Evolutionary conservation across 176 grass and related monocot genomes (phyloP), one percentile per base, ranked within the genome.

Genomic region (Ensete ventricosum): DNA sequence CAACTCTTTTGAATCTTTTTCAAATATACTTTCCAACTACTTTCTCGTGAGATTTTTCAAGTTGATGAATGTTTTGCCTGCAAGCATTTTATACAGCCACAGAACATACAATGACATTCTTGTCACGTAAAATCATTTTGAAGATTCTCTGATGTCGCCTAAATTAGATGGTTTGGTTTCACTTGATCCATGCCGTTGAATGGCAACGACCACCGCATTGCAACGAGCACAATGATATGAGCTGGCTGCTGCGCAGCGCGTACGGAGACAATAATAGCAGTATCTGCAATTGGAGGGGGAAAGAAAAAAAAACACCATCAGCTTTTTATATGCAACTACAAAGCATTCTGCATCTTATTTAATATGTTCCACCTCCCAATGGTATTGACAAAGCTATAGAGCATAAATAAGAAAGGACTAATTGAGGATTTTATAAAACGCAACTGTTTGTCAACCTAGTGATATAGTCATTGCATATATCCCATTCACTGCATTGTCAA

Each of bases 241-340:
- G 50, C 52, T 85, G 62, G 83, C 82, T 14, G 84, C 84, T 10
- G 77, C 84, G 69, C 85, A 87, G 50, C 94, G 85, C 34, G 94
- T 93, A 19, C 82, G 86, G 79, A 98, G 83, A 57, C 94, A 98
- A 79, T 91, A 93, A 80, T 98, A 98, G 71, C 94, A 98, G 76
- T 93, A 93, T 86, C 94, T 98, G 69, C 52, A 85, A 87, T 71
- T 43, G 34, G 34, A 43, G 50, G 74, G 62, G 13, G 48, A 49
- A 50, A 50, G n/a, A 69, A 19, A 51, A 52, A 3, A n/a, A 70
- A 17, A 70, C 9, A 65, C 23, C 1, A 70, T 8, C 51, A 12
- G 9, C 9, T 34, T 2, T 70, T 12, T 48, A 50, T 19, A 50
- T 25, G 51, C 50, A 76, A 70, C 24, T 7, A 16, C 3, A 53